Percentiles rank a stretch among this genome's conserved stretches.
These are phyloP conservation scores for Colletotrichum sp. DNA, from an alignment of 2,329 filamentous ascomycete species.

Conservation along the genomic window DNA sequence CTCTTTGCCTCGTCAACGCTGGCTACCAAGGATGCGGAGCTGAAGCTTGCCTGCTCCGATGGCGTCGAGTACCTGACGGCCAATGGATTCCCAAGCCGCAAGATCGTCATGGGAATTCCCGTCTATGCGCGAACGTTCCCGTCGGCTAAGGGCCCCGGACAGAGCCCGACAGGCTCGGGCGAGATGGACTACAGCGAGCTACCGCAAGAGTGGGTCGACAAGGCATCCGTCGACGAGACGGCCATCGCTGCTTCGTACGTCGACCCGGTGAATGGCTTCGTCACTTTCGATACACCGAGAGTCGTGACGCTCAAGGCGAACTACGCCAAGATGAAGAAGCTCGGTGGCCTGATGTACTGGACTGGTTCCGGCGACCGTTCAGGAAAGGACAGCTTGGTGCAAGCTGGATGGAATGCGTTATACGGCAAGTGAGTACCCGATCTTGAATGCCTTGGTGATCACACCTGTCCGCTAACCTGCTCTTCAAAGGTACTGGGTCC, in stretches of 20 bases:
- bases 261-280: conserved; percentile 53
- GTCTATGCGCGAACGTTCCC: conserved; percentile 68
- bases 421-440: background rate
- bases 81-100: conserved; percentile 58
- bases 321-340: conserved; percentile 56
- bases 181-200: conserved; percentile 69
- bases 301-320: conserved; percentile 67
- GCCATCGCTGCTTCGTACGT: conserved; percentile 64
- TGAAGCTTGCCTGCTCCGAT: conserved; percentile 53
- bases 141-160: conserved; percentile 55
- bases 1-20: conserved; percentile 44
- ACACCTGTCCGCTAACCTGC: background rate
- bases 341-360: conserved; percentile 74
- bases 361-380: conserved; percentile 65
- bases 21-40: conserved; percentile 27
- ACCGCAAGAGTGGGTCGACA: conserved; percentile 52
- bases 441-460: background rate
- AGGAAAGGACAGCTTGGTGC: conserved; percentile 61
- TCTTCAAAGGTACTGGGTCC: background rate
- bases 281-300: conserved; percentile 67
- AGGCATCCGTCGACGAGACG: conserved; percentile 51
- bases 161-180: conserved; percentile 51
- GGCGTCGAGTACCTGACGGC: conserved; percentile 59
- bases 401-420: conserved; percentile 62
- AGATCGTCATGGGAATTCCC: conserved; percentile 68